Conservation (phyloP, 2,329 filamentous ascomycete species). For the Monosporascus cannonballus region DNA sequence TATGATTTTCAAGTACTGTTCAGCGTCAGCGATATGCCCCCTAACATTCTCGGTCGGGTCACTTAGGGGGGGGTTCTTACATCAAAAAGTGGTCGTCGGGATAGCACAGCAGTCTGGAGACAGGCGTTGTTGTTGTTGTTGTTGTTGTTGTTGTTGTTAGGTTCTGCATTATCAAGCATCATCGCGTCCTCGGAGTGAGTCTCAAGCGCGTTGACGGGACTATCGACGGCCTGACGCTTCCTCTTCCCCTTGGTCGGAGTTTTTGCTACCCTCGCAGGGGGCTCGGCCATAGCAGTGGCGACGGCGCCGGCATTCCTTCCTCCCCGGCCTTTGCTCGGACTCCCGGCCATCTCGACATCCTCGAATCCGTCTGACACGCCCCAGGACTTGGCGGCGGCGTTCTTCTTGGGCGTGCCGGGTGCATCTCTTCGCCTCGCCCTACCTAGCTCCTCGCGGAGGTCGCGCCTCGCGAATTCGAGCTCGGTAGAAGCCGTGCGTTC, state of each 20-base stretch:
- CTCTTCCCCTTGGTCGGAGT: slow-evolving; percentile 65
- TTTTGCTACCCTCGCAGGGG: slow-evolving; percentile 21
- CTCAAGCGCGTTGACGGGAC: slow-evolving; percentile 58
- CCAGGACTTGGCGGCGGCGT: slow-evolving; percentile 44
- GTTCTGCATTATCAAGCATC: slow-evolving; percentile 25
- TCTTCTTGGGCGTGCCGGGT: slow-evolving; percentile 54
- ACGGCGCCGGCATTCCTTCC: slow-evolving; percentile 36
- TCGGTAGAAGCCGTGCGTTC: slow-evolving; percentile 62
- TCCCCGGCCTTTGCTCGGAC: slow-evolving; percentile 45
- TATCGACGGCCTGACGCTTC: slow-evolving; percentile 60
- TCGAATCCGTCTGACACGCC: slow-evolving; percentile 72
- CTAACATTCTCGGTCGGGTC: too few species aligned
- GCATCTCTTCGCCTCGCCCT: slow-evolving; percentile 42
- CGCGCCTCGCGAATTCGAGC: slow-evolving; percentile 66
- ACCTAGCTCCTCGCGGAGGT: slow-evolving; percentile 54
- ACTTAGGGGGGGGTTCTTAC: slow-evolving; percentile 26
- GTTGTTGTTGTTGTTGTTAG: slow-evolving; percentile 4
- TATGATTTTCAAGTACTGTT: slow-evolving; percentile 54
- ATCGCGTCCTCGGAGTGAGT: slow-evolving; percentile 36
- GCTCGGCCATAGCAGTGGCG: slow-evolving; percentile 39
- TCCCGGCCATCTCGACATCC: slow-evolving; percentile 51
- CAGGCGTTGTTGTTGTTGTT: slow-evolving; percentile 6
- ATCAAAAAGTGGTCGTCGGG: slow-evolving; percentile 33
- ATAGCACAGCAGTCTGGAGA: slow-evolving; percentile 3
- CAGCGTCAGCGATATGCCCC: slow-evolving; percentile 13